Conservation (phyloP, 2,329 filamentous ascomycete genomes). For the Apiospora aurea region DNA sequence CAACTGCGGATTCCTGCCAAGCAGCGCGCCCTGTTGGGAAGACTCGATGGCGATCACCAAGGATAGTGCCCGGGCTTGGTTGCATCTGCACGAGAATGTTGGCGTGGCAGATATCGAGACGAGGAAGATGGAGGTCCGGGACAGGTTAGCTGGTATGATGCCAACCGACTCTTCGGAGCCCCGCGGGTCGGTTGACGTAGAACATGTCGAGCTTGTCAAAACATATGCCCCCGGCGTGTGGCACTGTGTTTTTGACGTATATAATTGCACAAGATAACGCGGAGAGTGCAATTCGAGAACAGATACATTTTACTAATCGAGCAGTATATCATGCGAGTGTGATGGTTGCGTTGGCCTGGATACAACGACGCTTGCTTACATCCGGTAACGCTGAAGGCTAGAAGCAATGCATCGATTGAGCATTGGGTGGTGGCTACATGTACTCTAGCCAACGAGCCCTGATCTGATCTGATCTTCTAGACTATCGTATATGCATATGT, state of each 20-base stretch:
- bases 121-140: constrained; percentile 56
- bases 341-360: not conserved
- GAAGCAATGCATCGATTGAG: not conserved
- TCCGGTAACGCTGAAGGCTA: not conserved
- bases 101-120: constrained; percentile 59
- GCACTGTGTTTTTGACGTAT: constrained; percentile 74
- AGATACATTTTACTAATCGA: not conserved
- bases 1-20: constrained; percentile 69
- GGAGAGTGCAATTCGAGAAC: not conserved
- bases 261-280: not conserved
- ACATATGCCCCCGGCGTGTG: constrained; percentile 73
- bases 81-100: constrained; percentile 74
- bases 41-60: constrained; percentile 55
- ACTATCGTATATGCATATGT: not conserved
- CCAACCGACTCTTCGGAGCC: not conserved
- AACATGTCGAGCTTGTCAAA: constrained; percentile 71
- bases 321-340: not conserved
- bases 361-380: not conserved
- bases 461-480: not conserved
- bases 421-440: not conserved
- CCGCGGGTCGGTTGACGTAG: constrained; percentile 30
- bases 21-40: constrained; percentile 61
- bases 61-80: constrained; percentile 53
- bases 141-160: constrained; percentile 46
- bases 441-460: not conserved